Evolutionary conservation across 768 basidiomycete genomes (phyloP), one percentile per base, ranked within the genome.

Genomic region (Hericium coralloides): DNA sequence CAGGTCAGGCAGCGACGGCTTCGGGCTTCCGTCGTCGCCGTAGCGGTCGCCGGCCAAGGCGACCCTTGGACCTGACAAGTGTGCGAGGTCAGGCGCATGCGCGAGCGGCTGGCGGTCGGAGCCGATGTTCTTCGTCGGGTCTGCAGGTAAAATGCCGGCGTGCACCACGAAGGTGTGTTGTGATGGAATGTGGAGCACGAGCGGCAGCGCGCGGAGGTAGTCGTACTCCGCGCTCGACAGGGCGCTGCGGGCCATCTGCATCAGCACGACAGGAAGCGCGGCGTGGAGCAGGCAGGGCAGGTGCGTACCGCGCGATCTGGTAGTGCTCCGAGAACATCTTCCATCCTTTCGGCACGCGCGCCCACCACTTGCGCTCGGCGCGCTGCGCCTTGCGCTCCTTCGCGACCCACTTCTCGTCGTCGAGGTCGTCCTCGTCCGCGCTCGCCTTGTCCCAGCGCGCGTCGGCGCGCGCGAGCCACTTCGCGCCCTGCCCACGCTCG

Each of bases 111-210:
- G 92, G 12, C 70, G 74, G 23, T 71, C 69, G 62, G 83, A 73
- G 22, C 72, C 73, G 17, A 72, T 67, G 26, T 79, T 66, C 59
- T 75, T 79, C 1, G 68, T 71, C 2, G 91, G 86, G 65, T 95
- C 82, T 5, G 76, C 78, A 0, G 92, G 78, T 2, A 98, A 76
- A 18, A 95, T 64, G 6, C 95, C 95, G 1, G 84, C 94, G 62
- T 97, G 93, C 1, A 85, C 89, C 49, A 95, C 76, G 71, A 83
- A 84, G 0, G 83, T 70, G 64, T 95, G 90, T 2, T 87, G 80
- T 2, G 78, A 77, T 0, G 92, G 90, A 15, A 89, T 70, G 66
- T 95, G 83, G 8, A 94, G 73, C 50, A 78, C 75, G 31, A 93
- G 72, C 0, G 95, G 94, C 0, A 93, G 71, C n/a, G 79, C 72